These are phyloP conservation scores for Nephelium lappaceum DNA, from an alignment of 345 rosid species.

Conservation along the genomic window DNA sequence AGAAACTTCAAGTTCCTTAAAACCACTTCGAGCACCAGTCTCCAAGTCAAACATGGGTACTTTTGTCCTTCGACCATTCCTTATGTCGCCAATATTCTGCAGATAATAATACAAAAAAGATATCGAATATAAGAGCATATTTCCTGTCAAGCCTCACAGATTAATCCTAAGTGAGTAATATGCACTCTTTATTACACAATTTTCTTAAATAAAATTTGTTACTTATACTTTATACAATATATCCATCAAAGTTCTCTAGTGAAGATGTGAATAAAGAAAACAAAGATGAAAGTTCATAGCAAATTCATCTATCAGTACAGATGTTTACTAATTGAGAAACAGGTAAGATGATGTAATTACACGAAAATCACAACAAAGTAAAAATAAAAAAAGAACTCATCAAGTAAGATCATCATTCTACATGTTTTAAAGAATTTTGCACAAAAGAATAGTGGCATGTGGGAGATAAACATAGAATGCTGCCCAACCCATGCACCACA, in stretches of 20 bases:
- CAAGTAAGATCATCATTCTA: neutral
- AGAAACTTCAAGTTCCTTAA: constrained; percentile 90
- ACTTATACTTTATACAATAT: neutral
- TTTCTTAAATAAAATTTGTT: neutral
- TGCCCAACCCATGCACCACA: neutral
- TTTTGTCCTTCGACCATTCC: constrained; percentile 70
- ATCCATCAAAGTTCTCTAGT: neutral
- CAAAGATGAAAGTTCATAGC: neutral
- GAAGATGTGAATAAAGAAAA: neutral
- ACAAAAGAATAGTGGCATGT: too few relatives aligned
- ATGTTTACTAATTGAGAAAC: neutral
- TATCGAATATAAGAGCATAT: neutral
- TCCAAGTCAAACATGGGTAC: constrained; percentile 87
- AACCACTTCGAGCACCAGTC: constrained; percentile 84
- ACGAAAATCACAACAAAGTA: neutral
- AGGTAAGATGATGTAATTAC: neutral
- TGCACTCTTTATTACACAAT: neutral
- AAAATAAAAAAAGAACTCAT: neutral
- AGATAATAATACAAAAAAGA: constrained; percentile 25
- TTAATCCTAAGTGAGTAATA: neutral
- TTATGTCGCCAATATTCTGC: constrained; percentile 83
- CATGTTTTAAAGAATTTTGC: neutral
- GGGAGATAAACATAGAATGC: neutral
- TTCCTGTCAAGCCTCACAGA: neutral
- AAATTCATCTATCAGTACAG: neutral